Conservation (phyloP, 139 green algal genomes). For the Chlamydomonas eustigma region DNA sequence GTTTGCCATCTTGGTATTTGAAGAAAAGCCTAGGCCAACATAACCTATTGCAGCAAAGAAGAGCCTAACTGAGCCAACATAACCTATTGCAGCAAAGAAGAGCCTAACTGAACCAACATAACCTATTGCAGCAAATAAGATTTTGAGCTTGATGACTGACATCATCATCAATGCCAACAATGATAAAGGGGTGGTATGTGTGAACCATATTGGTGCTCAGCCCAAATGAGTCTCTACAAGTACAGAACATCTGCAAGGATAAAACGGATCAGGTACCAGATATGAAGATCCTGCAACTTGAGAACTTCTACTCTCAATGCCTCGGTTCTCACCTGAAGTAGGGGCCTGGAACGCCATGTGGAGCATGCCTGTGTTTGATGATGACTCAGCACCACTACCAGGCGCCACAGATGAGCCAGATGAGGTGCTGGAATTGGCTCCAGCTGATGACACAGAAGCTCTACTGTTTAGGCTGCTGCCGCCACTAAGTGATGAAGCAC, state of each 20-base stretch:
- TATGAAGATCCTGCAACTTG: background rate
- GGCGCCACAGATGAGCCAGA: too few species aligned
- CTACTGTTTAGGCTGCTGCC: too few species aligned
- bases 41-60: background rate
- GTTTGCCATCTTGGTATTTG: background rate
- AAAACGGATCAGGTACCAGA: background rate
- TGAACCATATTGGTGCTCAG: background rate
- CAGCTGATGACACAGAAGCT: too few species aligned
- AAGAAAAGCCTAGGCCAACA: background rate
- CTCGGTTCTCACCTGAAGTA: background rate
- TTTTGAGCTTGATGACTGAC: too few species aligned
- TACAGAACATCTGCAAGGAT: background rate
- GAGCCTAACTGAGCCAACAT: background rate
- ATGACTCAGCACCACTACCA: too few species aligned
- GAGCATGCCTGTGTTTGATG: background rate
- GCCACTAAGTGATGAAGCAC: too few species aligned
- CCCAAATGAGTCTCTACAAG: background rate
- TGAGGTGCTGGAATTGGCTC: too few species aligned
- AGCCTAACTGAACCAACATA: background rate
- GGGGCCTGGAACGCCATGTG: background rate
- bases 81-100: background rate
- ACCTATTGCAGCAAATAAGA: background rate
- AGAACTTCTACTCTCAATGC: background rate
- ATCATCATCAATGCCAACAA: too few species aligned
- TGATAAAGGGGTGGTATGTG: background rate